Evolutionary conservation across 345 rosid species (phyloP).

Genomic region (Boechera retrofracta): DNA sequence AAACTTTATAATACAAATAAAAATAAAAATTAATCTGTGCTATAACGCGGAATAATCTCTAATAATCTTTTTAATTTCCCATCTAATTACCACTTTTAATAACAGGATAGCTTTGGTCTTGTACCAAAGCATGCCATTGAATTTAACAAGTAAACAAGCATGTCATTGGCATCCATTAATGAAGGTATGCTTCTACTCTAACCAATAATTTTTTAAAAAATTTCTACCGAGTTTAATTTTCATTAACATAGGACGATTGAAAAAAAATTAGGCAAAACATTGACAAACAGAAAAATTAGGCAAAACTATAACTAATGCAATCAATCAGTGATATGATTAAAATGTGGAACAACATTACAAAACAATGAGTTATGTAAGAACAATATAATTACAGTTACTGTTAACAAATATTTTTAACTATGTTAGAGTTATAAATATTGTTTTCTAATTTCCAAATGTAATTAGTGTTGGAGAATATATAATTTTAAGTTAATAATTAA

Average conservation of each 20-base stretch:
- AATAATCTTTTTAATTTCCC: neutral
- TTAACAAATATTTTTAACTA: too few species aligned
- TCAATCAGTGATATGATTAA: neutral
- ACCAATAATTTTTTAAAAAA: neutral
- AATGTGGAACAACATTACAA: neutral
- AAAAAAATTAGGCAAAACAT: neutral
- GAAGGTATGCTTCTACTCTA: constrained; percentile 10
- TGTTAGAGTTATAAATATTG: too few species aligned
- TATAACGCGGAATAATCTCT: too few species aligned
- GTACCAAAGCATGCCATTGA: constrained; percentile 7
- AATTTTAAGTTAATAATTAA: too few species aligned
- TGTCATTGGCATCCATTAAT: constrained; percentile 13
- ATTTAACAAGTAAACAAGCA: constrained; percentile 2
- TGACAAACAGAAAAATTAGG: neutral
- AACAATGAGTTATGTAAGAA: neutral
- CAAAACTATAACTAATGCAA: neutral
- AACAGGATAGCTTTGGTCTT: constrained; percentile 7
- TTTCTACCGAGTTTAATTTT: neutral
- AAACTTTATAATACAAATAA: too few species aligned
- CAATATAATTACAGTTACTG: too few species aligned
- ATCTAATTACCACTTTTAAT: constrained; percentile 12
- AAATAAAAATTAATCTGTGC: too few species aligned
- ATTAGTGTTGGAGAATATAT: too few species aligned
- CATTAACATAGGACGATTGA: neutral
- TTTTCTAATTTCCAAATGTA: too few species aligned